Percentiles rank a stretch among this genome's conserved stretches.
Conservation (phyloP, 495 filamentous ascomycete species). For the Penicillium pancosmium region DNA sequence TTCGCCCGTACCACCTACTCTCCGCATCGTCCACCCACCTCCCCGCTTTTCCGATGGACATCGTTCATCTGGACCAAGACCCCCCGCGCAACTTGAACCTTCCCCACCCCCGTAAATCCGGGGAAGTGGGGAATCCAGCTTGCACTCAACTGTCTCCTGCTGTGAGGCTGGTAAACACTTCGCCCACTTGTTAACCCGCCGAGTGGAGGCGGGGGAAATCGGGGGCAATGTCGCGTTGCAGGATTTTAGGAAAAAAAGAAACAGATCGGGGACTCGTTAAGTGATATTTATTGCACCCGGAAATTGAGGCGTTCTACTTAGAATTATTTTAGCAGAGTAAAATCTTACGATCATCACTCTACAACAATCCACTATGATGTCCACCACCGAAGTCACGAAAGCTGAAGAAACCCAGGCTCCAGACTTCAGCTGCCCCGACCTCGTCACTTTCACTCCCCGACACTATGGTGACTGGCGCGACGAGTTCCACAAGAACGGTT, state of each 20-base stretch:
- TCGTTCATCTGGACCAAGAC: not conserved
- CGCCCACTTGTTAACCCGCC: not conserved
- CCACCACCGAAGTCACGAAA: slow-evolving; percentile 10
- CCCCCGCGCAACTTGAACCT: not conserved
- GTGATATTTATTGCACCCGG: slow-evolving; percentile 1
- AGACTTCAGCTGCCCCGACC: slow-evolving; percentile 12
- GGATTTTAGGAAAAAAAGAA: not conserved
- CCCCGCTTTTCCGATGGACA: not conserved
- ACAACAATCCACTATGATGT: slow-evolving; percentile 7
- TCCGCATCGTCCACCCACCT: not conserved
- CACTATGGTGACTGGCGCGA: slow-evolving; percentile 32
- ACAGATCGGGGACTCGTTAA: not conserved
- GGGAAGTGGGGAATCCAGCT: not conserved
- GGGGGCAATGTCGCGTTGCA: not conserved
- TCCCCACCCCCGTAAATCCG: not conserved
- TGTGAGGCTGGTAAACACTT: not conserved
- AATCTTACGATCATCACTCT: not conserved
- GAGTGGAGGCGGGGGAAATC: not conserved
- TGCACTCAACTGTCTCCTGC: not conserved
- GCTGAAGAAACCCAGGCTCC: slow-evolving; percentile 1
- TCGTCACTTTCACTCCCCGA: slow-evolving; percentile 23
- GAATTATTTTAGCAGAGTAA: not conserved
- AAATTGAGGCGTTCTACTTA: not conserved
- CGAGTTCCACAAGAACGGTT: slow-evolving; percentile 10
- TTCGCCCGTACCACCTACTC: not conserved